These are phyloP conservation scores for Diaporthe amygdali DNA, from an alignment of 2,329 filamentous ascomycete genomes.

Conservation along the genomic window DNA sequence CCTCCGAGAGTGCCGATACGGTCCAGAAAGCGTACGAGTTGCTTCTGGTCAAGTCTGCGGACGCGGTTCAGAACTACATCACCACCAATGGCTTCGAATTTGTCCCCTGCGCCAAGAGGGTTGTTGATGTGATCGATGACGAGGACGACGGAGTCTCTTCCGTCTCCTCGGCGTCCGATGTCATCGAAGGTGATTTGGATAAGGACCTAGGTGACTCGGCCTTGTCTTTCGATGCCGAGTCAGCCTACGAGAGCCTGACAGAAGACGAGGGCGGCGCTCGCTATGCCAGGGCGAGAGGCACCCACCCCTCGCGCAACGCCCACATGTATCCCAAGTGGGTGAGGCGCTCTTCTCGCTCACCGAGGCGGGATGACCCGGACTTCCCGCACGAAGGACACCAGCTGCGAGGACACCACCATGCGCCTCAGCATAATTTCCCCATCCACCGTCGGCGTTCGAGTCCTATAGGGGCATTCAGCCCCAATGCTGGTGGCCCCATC, in stretches of 20 bases:
- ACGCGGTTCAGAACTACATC: conserved; percentile 40
- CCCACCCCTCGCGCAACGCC: background rate
- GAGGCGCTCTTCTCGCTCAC: conserved; percentile 13
- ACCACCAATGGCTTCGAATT: conserved; percentile 39
- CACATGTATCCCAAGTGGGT: background rate
- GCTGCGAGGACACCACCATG: background rate
- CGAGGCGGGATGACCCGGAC: background rate
- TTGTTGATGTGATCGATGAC: background rate
- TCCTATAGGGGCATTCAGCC: background rate
- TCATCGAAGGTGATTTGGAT: conserved; percentile 7
- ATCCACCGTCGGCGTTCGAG: conserved; percentile 1
- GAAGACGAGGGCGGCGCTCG: conserved; percentile 13
- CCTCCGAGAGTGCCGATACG: conserved; percentile 36
- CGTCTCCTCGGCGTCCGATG: background rate
- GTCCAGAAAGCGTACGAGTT: conserved; percentile 39
- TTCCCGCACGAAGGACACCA: background rate
- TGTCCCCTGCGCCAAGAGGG: conserved; percentile 22
- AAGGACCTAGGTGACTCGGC: conserved; percentile 14
- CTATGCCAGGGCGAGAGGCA: background rate
- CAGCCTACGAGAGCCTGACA: conserved; percentile 22
- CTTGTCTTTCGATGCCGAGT: conserved; percentile 21
- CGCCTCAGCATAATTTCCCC: background rate
- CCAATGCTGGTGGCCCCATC: background rate
- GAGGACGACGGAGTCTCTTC: conserved; percentile 24
- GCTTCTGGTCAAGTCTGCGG: conserved; percentile 45